Evolutionary conservation across 495 filamentous ascomycete genomes (phyloP), one percentile per base, ranked within the genome.

Genomic region (Penicillium chermesinum): DNA sequence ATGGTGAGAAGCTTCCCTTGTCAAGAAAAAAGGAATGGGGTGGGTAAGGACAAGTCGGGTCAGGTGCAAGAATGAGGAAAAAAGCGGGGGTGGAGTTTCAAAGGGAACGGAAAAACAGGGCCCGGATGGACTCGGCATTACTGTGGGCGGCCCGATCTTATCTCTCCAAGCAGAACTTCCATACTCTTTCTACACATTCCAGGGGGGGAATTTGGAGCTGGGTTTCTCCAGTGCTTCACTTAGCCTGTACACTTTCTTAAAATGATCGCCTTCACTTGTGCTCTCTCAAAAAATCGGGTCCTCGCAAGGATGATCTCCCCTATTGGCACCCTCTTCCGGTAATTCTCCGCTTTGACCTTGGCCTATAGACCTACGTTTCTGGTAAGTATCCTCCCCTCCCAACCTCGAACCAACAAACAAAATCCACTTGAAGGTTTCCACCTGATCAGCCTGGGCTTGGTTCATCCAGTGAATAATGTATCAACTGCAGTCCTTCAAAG

Each of bases 91-190:
- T 4, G 44, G 49, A n/a, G n/a, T n/a, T n/a, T n/a, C 48, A 17
- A 33, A 54, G 35, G 48, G 47, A 60, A 61, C 63, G 69, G 65
- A 66, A 67, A 70, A 70, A 69, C 64, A 58, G 57, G 52, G 38
- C 54, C 50, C 68, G 69, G 69, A 68, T 69, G 59, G 58, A 60
- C 68, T 69, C 68, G 68, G 68, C 68, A 68, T 70, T 53, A 40
- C 43, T 40, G 42, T 47, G 50, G 46, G 46, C 32, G 67, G 64
- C 45, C 68, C 64, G 66, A 69, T 71, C 65, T 71, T 71, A 71
- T 69, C 67, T 62, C 20, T 44, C 41, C 15, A 13, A n/a, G n/a
- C n/a, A n/a, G n/a, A n/a, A n/a, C n/a, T n/a, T n/a, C n/a, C n/a
- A n/a, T n/a, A n/a, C n/a, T n/a, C n/a, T n/a, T n/a, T n/a, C n/a